Base-by-base conservation (phyloP, 2,329 filamentous ascomycete species). In the Neonectria hederae region DNA sequence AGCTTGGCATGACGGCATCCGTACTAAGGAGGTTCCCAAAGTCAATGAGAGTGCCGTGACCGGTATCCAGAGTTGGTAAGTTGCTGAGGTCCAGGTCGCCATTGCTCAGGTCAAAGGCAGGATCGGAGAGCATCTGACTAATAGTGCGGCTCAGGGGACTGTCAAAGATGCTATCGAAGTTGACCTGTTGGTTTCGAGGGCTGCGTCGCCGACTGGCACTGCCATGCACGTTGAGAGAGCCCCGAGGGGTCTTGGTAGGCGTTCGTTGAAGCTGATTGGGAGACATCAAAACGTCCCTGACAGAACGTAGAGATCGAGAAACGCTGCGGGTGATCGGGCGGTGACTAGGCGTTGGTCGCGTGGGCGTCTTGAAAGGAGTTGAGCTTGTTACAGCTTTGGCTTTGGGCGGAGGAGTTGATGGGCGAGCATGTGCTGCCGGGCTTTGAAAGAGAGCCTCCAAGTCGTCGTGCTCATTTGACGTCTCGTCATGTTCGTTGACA, bases 381-480 rank as follows among this genome's bases (percentile, higher is more conserved):
- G 81, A 77, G 61, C 82, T 79, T 1, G 68, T 54, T 13, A 65
- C 56, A 2, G 66, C 59, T 74, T 83, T 85, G 5, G 76, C 70
- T 45, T 78, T 83, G 5, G 85, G 86, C 63, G 83, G 83, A 65
- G 83, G 87, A 4, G 83, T 89, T 56, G 81, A 89, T 56, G 79
- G 83, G 70, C 84, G 76, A 69, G 74, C 66, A 28, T 69, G 59
- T 59, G 80, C 81, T 60, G 80, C 81, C 66, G 78, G 85, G 73
- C 81, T 90, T 61, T 90, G 89, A 71, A 96, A 94, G 5, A 96
- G 83, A 54, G 86, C 83, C 43, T 88, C 85, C 6, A 92, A 76
- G 38, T 86, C 84, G 65, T 89, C 85, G 54, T 87, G 83, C 6
- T 80, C 65, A 21, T 66, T 59, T 4, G 61, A 46, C 13, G 35